Conservation (phyloP, 148 eudicot genomes). For the Arbutus unedo region DNA sequence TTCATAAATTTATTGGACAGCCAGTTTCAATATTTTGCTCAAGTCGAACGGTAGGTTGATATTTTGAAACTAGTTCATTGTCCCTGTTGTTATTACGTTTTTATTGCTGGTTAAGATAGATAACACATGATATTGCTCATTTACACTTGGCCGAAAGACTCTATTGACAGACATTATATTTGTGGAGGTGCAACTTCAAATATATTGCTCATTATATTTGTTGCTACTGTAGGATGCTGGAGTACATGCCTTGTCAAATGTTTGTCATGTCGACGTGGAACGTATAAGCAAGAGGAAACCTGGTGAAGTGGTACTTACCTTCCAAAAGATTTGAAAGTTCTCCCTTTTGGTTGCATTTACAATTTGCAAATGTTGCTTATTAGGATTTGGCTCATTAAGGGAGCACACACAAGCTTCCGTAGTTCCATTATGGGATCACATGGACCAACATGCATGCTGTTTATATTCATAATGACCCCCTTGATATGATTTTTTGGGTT, state of each 20-base stretch:
- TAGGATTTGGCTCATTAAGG: background rate
- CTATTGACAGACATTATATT: too few relatives aligned
- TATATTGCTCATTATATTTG: too few relatives aligned
- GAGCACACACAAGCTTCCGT: background rate
- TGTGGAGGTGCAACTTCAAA: too few relatives aligned
- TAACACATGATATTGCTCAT: too few relatives aligned
- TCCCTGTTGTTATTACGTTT: background rate
- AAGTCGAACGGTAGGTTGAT: constrained; percentile 76
- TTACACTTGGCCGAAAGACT: too few relatives aligned
- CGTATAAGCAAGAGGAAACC: constrained; percentile 93
- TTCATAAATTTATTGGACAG: constrained; percentile 82
- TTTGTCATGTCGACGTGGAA: constrained; percentile 93
- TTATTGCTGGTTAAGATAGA: background rate
- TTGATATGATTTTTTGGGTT: too few relatives aligned
- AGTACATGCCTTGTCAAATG: constrained; percentile 96
- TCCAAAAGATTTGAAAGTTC: background rate
- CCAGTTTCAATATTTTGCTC: constrained; percentile 86
- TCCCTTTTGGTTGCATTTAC: background rate
- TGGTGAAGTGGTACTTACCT: constrained; percentile 75
- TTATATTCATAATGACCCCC: background rate
- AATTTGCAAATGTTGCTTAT: background rate
- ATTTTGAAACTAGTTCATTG: background rate
- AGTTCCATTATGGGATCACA: background rate
- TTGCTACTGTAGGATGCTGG: constrained; percentile 74
- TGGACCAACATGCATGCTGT: too few relatives aligned